Evolutionary conservation across 2,329 filamentous ascomycete species (phyloP).

Genomic region (Xylariomycetidae sp.): DNA sequence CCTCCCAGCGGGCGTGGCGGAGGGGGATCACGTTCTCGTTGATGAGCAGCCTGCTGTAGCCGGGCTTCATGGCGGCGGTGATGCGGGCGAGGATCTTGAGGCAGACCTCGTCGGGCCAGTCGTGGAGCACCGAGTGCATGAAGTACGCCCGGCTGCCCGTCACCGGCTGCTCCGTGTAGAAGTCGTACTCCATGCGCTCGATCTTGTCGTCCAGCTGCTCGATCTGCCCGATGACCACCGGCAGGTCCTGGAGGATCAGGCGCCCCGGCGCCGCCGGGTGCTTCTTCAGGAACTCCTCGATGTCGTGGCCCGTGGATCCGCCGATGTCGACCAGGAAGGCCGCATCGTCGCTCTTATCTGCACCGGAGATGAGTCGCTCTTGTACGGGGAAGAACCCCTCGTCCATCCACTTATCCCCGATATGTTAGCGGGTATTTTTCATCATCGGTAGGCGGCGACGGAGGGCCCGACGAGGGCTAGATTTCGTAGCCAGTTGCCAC

Average conservation of each 20-base stretch:
- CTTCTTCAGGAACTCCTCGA: conserved; percentile 23
- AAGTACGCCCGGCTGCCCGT: conserved; percentile 25
- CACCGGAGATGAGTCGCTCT: conserved; percentile 13
- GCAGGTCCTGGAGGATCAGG: conserved; percentile 16
- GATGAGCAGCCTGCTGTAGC: conserved; percentile 37
- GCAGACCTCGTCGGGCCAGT: conserved; percentile 31
- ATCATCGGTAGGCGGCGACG: too few species aligned
- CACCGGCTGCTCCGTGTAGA: conserved; percentile 8
- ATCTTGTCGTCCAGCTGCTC: conserved; percentile 9
- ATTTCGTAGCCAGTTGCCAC: too few species aligned
- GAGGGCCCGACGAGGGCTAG: too few species aligned
- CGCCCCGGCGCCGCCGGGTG: conserved; percentile 13
- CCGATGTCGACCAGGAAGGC: conserved; percentile 31
- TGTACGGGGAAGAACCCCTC: conserved; percentile 21
- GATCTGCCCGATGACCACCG: conserved; percentile 11
- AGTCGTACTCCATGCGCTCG: conserved; percentile 24
- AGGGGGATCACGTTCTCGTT: conserved; percentile 37
- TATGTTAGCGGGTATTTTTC: too few species aligned
- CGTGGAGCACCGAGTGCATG: conserved; percentile 31
- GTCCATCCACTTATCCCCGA: too few species aligned
- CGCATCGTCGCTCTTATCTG: conserved; percentile 12
- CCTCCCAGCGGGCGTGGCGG: conserved; percentile 21
- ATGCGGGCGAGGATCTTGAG: conserved; percentile 29
- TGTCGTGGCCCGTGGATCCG: conserved; percentile 31
- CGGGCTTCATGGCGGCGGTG: conserved; percentile 23